Evolutionary conservation across 148 eudicot species (phyloP), one percentile per base, ranked within the genome.

Genomic region (Rhododendron molle): DNA sequence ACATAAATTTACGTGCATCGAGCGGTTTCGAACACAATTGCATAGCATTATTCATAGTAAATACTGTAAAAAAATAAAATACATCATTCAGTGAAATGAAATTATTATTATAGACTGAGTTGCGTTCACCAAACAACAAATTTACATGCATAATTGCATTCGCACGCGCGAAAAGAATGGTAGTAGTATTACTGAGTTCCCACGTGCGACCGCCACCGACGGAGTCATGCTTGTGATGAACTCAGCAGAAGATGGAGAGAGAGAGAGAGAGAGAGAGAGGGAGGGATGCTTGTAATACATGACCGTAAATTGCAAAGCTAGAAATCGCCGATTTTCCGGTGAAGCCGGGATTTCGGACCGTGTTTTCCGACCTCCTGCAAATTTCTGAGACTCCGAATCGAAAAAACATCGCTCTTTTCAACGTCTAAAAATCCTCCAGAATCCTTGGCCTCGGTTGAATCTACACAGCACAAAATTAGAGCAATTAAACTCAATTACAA

Each of bases 251-350:
- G 44, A 40, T 40, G 7, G 54, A 71, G 16, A 20, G 7, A 47
- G 8, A 43, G 76, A 43, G 9, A 4, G 28, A 30, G n/a, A 44
- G 65, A 74, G 13, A 16, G 60, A 65, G 79, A 47, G 81, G 16
- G 40, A 56, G n/a, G n/a, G n/a, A n/a, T n/a, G n/a, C n/a, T n/a
- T n/a, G n/a, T n/a, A 46, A 4, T 2, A 36, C 4, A 65, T 76
- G 67, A 73, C 67, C 58, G 12, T 32, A 38, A 85, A 15, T 86
- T 34, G 77, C 18, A 81, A 80, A 26, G 38, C 86, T 87, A 91
- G 85, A 91, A 88, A 80, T 86, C 79, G 85, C 88, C 92, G 71
- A 93, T 82, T 91, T 93, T 93, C 47, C 96, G 90, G 88, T 92
- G 90, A 47, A 81, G 79, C 18, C 88, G 90, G 43, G 78, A 83